Conservation (phyloP, 257 asterid species). For the Primulina tabacum region DNA sequence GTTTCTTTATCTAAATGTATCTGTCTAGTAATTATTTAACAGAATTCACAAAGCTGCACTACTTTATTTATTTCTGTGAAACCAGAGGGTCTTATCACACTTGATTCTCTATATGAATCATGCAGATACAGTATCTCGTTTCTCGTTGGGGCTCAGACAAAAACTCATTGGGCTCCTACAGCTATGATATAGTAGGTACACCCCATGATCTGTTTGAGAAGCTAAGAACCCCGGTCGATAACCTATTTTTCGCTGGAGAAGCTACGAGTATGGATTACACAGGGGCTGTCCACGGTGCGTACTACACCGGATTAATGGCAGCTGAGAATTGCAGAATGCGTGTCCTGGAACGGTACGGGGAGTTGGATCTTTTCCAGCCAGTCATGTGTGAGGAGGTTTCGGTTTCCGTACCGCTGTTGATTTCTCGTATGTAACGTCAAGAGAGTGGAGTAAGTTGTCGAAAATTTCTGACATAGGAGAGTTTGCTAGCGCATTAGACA, state of each 20-base stretch:
- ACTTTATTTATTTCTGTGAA: background rate
- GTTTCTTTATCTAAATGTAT: too few relatives aligned
- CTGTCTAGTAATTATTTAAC: background rate
- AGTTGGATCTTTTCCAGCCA: slow-evolving; percentile 72
- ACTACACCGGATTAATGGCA: slow-evolving; percentile 80
- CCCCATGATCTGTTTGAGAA: slow-evolving; percentile 79
- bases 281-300: slow-evolving; percentile 97
- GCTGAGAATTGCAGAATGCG: slow-evolving; percentile 94
- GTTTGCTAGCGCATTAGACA: background rate
- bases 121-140: slow-evolving; percentile 77
- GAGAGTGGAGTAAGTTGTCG: background rate
- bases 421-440: slow-evolving; percentile 54
- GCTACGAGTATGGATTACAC: slow-evolving; percentile 76
- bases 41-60: background rate
- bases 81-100: background rate
- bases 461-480: background rate
- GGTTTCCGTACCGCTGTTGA: slow-evolving; percentile 59
- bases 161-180: slow-evolving; percentile 78
- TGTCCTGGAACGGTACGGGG: slow-evolving; percentile 79
- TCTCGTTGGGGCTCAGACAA: slow-evolving; percentile 83
- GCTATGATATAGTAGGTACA: slow-evolving; percentile 77
- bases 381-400: slow-evolving; percentile 63
- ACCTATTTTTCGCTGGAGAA: slow-evolving; percentile 87
- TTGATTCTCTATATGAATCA: background rate
- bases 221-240: slow-evolving; percentile 79